Evolutionary conservation across 2,329 filamentous ascomycete species (phyloP).

Genomic region (Botrytis byssoidea): DNA sequence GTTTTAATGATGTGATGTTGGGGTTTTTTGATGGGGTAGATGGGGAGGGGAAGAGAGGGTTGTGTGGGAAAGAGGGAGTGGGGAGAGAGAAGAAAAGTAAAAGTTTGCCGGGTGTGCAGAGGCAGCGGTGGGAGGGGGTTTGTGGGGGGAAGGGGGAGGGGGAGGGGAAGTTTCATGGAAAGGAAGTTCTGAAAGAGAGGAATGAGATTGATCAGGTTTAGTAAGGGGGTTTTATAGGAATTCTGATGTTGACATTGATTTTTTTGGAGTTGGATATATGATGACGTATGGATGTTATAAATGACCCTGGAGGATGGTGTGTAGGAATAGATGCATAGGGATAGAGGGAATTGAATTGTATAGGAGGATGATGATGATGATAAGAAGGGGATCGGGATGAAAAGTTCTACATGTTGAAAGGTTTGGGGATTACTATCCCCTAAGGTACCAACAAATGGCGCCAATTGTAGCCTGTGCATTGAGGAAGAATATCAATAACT

Average conservation of each 20-base stretch:
- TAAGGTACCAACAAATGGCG: too few relatives aligned
- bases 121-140: not conserved
- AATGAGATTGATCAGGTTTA: conserved; percentile 1
- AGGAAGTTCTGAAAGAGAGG: not conserved
- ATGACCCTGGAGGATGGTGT: not conserved
- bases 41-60: not conserved
- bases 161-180: too few relatives aligned
- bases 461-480: too few relatives aligned
- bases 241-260: not conserved
- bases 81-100: not conserved
- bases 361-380: not conserved
- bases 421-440: not conserved
- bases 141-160: not conserved
- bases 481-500: too few relatives aligned
- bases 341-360: not conserved
- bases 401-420: not conserved
- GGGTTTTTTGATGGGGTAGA: not conserved
- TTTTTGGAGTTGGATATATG: not conserved
- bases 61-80: not conserved
- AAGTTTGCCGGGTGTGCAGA: not conserved
- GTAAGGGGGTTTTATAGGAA: not conserved
- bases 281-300: not conserved
- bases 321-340: not conserved
- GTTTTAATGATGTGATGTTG: conserved; percentile 3
- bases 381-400: not conserved